A percentile compares a stretch with the other conserved stretches of the same genome.
phyloP scores from a whole-genome alignment of 2,329 filamentous ascomycete genomes.

The Sporothrix phasma region DNA sequence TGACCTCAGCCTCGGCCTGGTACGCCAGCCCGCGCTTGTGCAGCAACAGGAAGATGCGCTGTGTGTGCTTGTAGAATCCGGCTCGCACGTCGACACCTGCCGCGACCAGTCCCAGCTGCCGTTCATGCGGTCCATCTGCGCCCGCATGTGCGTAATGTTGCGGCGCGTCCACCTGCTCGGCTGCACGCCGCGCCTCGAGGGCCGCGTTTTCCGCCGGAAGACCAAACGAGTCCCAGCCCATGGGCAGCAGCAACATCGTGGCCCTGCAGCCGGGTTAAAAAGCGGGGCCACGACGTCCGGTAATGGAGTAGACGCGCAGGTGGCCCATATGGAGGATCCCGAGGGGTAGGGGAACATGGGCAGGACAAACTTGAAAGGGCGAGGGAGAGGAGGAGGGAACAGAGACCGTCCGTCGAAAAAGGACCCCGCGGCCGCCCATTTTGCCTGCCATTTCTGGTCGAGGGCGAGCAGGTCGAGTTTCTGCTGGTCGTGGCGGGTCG shows the following conservation, averaged over 20 bases:
- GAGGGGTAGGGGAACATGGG: constrained; percentile 95
- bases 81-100: constrained; percentile 75
- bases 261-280: constrained; percentile 63
- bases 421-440: constrained; percentile 30
- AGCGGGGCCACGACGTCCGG: constrained; percentile 75
- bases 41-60: constrained; percentile 72
- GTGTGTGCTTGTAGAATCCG: constrained; percentile 85
- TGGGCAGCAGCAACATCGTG: constrained; percentile 71
- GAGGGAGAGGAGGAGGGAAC: not conserved
- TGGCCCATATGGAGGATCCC: constrained; percentile 80
- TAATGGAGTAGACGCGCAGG: constrained; percentile 80
- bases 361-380: constrained; percentile 55
- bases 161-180: constrained; percentile 68
- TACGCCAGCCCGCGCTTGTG: constrained; percentile 68
- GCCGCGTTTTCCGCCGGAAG: constrained; percentile 87
- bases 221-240: constrained; percentile 92
- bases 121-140: constrained; percentile 69
- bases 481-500: not conserved
- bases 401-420: constrained; percentile 16
- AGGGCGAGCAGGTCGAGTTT: constrained; percentile 38
- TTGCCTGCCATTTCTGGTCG: constrained; percentile 43
- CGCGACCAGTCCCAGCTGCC: constrained; percentile 73
- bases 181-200: constrained; percentile 67
- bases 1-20: constrained; percentile 73
- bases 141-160: constrained; percentile 80